Base-by-base conservation (phyloP, 768 basidiomycete genomes). In the Lepiota venenata region DNA sequence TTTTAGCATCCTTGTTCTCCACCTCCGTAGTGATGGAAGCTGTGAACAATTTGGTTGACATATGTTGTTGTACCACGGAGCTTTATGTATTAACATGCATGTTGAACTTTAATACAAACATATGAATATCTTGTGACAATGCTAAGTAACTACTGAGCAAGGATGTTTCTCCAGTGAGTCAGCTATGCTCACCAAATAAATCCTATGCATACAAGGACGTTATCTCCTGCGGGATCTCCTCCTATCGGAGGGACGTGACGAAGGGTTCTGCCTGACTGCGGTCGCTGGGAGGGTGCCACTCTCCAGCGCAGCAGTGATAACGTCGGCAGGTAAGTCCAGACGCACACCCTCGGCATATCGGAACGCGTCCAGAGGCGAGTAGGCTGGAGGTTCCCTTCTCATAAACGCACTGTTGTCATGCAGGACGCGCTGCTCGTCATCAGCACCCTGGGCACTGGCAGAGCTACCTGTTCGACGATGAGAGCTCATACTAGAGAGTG, bases 271-370 rank as follows among this genome's bases (percentile, higher is more conserved):
- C 6, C 83, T 82, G 36, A 87, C 72, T 2, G 80, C 71, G 55
- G 74, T 79, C 8, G 77, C 61, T n/a, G 89, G 87, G 32, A 89
- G 72, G 14, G 80, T 67, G 41, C 75, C 77, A 7, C 87, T 87
- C 69, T 93, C 94, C 61, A 97, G 70, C 7, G 93, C 92, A 44
- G 91, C 91, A 20, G 91, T 81, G 61, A 97, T 93, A 54, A 96
- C 81, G 61, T 97, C 94, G 32, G 93, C 91, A 21, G 94, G 94
- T 32, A 97, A 75, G 69, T 97, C 92, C 45, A 95, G 85, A 48
- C 91, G 90, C n/a, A 96, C 91, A 27, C 93, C 94, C 39, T 92
- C 93, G 48, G 84, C 75, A 63, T 92, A 91, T 21, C 83, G 79
- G 61, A 77, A 88, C n/a, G 90, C 85, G 64, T 93, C 91, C 63